These are phyloP conservation scores for Oemleria cerasiformis DNA, from an alignment of 306 rosid species.

Conservation along the genomic window DNA sequence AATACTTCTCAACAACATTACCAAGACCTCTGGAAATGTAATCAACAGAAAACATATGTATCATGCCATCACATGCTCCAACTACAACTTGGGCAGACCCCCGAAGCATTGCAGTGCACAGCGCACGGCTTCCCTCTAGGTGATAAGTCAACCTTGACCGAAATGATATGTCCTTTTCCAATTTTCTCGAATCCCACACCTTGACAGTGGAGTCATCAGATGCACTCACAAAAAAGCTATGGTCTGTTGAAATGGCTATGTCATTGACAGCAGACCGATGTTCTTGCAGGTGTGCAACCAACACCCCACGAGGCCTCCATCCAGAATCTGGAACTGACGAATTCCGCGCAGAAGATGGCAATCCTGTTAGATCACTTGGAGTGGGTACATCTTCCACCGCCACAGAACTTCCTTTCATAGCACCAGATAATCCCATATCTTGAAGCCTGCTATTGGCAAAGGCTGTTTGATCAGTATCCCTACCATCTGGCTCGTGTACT, in stretches of 20 bases:
- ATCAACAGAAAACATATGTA: constrained; percentile 88
- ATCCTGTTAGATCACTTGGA: constrained; percentile 58
- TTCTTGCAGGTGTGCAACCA: constrained; percentile 98
- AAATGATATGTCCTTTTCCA: constrained; percentile 96
- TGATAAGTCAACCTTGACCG: constrained; percentile 95
- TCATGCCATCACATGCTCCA: constrained; percentile 93
- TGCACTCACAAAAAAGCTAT: constrained; percentile 84
- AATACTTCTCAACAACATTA: constrained; percentile 87
- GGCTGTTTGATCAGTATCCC: constrained; percentile 70
- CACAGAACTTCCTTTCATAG: constrained; percentile 52
- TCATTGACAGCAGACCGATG: constrained; percentile 89
- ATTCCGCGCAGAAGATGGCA: constrained; percentile 60
- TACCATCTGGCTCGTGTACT: constrained; percentile 95
- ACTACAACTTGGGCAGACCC: constrained; percentile 84
- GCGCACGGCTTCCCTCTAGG: constrained; percentile 87
- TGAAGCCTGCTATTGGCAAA: constrained; percentile 58
- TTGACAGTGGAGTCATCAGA: constrained; percentile 96
- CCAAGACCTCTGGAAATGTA: constrained; percentile 84
- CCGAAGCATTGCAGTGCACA: constrained; percentile 78
- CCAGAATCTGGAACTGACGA: constrained; percentile 78
- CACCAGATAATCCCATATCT: constrained; percentile 57
- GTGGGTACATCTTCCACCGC: constrained; percentile 56
- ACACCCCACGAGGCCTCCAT: constrained; percentile 95
- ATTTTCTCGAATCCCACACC: constrained; percentile 92
- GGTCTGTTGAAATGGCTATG: constrained; percentile 86